Conservation (phyloP, 2,329 filamentous ascomycete species). For the Sphaerulina populicola region DNA sequence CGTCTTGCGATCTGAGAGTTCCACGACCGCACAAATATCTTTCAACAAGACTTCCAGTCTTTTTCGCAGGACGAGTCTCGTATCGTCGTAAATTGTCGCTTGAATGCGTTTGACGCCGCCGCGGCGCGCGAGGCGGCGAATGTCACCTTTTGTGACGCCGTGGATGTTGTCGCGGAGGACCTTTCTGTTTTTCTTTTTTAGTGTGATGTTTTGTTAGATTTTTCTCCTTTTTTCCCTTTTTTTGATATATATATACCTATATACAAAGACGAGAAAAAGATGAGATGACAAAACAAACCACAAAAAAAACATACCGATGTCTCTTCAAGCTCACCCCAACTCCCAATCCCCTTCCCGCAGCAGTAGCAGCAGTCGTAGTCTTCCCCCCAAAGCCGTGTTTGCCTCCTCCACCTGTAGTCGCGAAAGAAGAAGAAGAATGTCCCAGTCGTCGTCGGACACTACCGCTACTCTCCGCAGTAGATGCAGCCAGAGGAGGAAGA, state of each 20-base stretch:
- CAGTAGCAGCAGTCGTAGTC: not conserved
- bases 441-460: no score
- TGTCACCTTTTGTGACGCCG: constrained; percentile 72
- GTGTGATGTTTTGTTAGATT: no score
- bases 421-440: not conserved
- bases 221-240: no score
- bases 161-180: constrained; percentile 98
- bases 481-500: not conserved
- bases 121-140: constrained; percentile 63
- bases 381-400: constrained; percentile 9
- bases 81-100: constrained; percentile 54
- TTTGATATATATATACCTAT: constrained; percentile 40
- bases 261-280: constrained; percentile 72
- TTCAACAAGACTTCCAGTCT: constrained; percentile 45
- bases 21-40: constrained; percentile 24
- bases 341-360: constrained; percentile 1
- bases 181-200: constrained; percentile 51
- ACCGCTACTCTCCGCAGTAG: not conserved
- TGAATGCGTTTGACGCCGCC: constrained; percentile 71
- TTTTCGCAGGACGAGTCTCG: constrained; percentile 47
- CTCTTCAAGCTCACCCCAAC: constrained; percentile 19
- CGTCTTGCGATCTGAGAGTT: constrained; percentile 44
- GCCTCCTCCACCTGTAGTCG: not conserved
- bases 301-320: constrained; percentile 18
- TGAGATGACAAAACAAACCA: constrained; percentile 44